Evolutionary conservation across 2,329 filamentous ascomycete species (phyloP).

Genomic region (Cercospora citrullina): DNA sequence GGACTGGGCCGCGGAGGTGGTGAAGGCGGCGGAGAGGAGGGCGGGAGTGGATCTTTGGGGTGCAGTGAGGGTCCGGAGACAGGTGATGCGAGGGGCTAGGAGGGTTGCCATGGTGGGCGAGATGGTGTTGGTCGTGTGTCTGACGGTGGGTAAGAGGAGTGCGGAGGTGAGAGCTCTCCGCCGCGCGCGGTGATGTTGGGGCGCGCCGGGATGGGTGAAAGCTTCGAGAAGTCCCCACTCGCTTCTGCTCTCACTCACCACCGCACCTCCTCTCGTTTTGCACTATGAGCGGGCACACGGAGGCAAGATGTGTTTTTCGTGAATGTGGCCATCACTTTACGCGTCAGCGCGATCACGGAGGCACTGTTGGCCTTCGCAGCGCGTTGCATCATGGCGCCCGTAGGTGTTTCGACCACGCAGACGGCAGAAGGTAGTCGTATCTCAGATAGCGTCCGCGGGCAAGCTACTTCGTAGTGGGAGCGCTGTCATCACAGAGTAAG

Average conservation of each 20-base stretch:
- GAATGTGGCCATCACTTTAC: neutral
- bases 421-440: neutral
- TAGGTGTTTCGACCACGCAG: neutral
- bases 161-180: conserved; percentile 4
- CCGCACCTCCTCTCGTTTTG: neutral
- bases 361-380: neutral
- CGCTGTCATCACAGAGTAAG: neutral
- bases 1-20: conserved; percentile 3
- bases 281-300: neutral
- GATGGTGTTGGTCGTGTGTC: neutral
- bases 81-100: neutral
- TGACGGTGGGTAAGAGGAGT: neutral
- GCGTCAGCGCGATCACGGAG: neutral
- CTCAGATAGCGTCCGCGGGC: neutral
- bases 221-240: neutral
- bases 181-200: neutral
- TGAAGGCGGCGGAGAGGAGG: conserved; percentile 6
- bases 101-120: conserved; percentile 9
- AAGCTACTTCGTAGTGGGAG: neutral
- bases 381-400: neutral
- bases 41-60: neutral
- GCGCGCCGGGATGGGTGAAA: neutral
- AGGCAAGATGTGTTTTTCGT: neutral
- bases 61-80: conserved; percentile 3
- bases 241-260: neutral